phyloP scores from a whole-genome alignment of 164 flowering plant genomes.

The Magnolia kwangsiensis region DNA sequence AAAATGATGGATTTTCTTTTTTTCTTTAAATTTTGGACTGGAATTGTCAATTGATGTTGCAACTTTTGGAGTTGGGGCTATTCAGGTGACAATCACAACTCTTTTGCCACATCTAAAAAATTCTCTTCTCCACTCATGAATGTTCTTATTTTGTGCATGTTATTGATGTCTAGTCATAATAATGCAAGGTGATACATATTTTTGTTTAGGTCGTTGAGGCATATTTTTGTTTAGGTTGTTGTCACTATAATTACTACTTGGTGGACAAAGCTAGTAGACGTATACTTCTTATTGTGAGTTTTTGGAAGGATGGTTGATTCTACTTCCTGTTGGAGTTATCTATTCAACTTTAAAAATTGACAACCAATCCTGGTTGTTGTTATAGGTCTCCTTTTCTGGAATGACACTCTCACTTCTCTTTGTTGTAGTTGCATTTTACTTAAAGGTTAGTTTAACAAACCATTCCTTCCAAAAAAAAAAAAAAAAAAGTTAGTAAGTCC shows the following conservation, averaged over 20 bases:
- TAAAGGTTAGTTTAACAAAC: too few relatives aligned
- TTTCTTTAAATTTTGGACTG: conserved; percentile 30
- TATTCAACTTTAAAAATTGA: too few relatives aligned
- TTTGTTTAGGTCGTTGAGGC: conserved; percentile 16
- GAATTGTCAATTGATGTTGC: conserved; percentile 66
- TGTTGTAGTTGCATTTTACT: too few relatives aligned
- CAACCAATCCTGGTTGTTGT: too few relatives aligned
- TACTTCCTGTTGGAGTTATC: too few relatives aligned
- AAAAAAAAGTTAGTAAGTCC: too few relatives aligned
- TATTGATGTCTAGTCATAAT: neutral
- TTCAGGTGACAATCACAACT: conserved; percentile 54
- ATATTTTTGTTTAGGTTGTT: conserved; percentile 37
- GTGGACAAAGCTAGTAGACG: conserved; percentile 85
- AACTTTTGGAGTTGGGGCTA: conserved; percentile 69
- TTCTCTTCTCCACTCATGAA: neutral
- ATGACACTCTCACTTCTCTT: too few relatives aligned
- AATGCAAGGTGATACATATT: conserved; percentile 1
- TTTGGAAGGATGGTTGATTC: too few relatives aligned
- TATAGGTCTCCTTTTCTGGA: too few relatives aligned
- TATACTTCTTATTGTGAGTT: too few relatives aligned
- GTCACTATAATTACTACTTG: conserved; percentile 80
- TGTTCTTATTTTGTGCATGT: neutral
- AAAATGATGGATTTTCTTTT: too few relatives aligned
- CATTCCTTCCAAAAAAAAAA: too few relatives aligned
- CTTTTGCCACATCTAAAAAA: neutral